Conservation (phyloP, 495 filamentous ascomycete species). For the Platismatia glauca region DNA sequence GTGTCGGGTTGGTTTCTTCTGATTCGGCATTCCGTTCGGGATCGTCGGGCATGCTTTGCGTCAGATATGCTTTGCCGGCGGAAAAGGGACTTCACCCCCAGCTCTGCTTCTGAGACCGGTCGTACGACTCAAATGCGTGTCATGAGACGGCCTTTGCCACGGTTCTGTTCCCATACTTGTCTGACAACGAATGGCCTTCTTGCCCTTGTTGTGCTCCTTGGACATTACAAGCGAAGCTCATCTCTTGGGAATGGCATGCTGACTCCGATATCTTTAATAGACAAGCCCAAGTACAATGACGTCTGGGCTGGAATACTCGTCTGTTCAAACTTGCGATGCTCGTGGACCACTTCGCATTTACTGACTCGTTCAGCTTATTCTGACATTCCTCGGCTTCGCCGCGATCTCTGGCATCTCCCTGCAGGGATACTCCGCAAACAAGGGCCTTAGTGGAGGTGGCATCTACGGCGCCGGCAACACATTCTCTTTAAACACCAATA, state of each 20-base stretch:
- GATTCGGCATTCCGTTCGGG: not conserved
- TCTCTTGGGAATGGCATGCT: not conserved
- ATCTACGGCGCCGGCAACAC: conserved; percentile 60
- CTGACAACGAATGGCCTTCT: not conserved
- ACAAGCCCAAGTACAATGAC: conserved; percentile 81
- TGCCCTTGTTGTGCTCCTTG: not conserved
- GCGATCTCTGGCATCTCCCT: conserved; percentile 71
- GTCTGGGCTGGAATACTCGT: conserved; percentile 76
- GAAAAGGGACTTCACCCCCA: not conserved
- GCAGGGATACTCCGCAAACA: conserved; percentile 60
- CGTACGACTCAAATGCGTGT: too few relatives aligned
- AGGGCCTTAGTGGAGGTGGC: conserved; percentile 59
- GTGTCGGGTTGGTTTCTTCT: not conserved
- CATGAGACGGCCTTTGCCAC: not conserved
- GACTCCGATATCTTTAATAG: conserved; percentile 13
- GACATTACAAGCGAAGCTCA: not conserved
- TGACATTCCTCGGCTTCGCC: conserved; percentile 64
- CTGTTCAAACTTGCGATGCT: conserved; percentile 22
- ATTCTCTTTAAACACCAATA: conserved; percentile 69
- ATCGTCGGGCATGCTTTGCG: not conserved
- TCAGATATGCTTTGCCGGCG: too few relatives aligned
- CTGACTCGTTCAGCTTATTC: conserved; percentile 47
- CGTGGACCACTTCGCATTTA: not conserved
- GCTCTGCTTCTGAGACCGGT: not conserved
- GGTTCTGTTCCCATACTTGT: not conserved